Evolutionary conservation across 208 protist species (phyloP), one percentile per base, ranked within the genome.

Genomic region (Acanthamoeba castellanii): DNA sequence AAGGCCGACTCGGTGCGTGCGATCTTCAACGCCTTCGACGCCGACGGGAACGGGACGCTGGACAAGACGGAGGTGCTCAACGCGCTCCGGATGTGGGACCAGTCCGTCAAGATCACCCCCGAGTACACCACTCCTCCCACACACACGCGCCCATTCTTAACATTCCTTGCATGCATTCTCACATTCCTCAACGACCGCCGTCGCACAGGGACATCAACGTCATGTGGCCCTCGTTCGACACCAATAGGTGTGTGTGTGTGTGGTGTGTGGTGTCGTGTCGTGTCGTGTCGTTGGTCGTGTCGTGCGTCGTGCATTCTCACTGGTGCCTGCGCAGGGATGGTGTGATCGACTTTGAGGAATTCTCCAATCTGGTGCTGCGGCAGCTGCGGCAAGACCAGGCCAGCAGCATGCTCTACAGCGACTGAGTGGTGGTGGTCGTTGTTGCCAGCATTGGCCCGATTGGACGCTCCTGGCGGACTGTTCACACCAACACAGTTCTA

Each of bases 1-100:
- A 47, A 57, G 27, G 42, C 8, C 5, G 76, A 85, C 20, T 85
- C 76, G 4, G 45, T 85, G 34, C 76, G 76, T 22, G 76, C 76
- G 5, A 85, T 85, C 76, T 85, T 85, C 76, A 85, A 85, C 76
- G 76, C 76, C 22, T 59, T 85, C 45, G 76, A 85, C 30, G 76
- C 76, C 5, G 76, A 85, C 22, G 76, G 76, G 3, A 85, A 85
- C 27, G 76, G 76, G 11, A 85, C 76, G 14, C 27, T 85, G 45
- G 76, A 85, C 47, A 85, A 85, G n/a, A 85, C 42, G 9, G 76
- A 85, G 27, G 76, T 85, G 45, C 22, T 85, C 11, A 85, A 85
- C 45, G 76, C 76, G 5, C 34, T 85, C 11, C 16, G 8, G 0
- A 85, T 85, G 76, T 85, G 76, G 76, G 76, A 85, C 76, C 59